Conservation (phyloP, 1,284 basidiomycete genomes). For the Sporisorium graminicola region DNA sequence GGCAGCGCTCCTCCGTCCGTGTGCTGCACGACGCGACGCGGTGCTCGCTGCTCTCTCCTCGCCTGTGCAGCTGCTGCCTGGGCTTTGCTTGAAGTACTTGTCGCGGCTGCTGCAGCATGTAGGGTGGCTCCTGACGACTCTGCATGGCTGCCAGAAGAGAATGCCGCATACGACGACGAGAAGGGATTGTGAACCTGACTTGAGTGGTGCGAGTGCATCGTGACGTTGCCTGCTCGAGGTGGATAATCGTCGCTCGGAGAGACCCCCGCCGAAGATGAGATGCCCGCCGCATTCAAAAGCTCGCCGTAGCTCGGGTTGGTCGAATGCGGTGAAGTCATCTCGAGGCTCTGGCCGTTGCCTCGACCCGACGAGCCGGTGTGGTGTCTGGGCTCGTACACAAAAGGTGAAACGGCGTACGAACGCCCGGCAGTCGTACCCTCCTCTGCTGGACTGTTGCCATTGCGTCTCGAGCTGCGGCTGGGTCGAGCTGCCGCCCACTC, state of each 20-base stretch:
- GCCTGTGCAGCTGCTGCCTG: conserved; percentile 22
- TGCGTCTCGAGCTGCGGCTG: conserved; percentile 14
- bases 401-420: conserved; percentile 48
- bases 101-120: conserved; percentile 15
- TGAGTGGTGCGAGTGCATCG: conserved; percentile 22
- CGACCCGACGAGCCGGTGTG: conserved; percentile 10
- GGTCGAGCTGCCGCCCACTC: conserved; percentile 9
- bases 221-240: conserved; percentile 16
- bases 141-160: neutral
- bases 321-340: conserved; percentile 35
- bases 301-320: conserved; percentile 44
- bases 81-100: conserved; percentile 19
- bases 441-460: conserved; percentile 2
- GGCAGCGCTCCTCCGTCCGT: conserved; percentile 49
- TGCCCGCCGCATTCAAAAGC: conserved; percentile 25
- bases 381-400: conserved; percentile 46
- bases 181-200: conserved; percentile 30
- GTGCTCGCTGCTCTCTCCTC: conserved; percentile 23
- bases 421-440: conserved; percentile 9
- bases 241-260: conserved; percentile 27
- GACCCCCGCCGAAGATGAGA: conserved; percentile 6
- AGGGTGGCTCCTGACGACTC: conserved; percentile 8
- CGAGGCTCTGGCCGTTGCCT: conserved; percentile 27
- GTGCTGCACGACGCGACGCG: conserved; percentile 39
- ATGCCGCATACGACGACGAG: conserved; percentile 11